A percentile compares a stretch with the other conserved stretches of the same genome.
phyloP scores from a whole-genome alignment of 2,329 filamentous ascomycete species.

The Verticillium zaregamsianum region DNA sequence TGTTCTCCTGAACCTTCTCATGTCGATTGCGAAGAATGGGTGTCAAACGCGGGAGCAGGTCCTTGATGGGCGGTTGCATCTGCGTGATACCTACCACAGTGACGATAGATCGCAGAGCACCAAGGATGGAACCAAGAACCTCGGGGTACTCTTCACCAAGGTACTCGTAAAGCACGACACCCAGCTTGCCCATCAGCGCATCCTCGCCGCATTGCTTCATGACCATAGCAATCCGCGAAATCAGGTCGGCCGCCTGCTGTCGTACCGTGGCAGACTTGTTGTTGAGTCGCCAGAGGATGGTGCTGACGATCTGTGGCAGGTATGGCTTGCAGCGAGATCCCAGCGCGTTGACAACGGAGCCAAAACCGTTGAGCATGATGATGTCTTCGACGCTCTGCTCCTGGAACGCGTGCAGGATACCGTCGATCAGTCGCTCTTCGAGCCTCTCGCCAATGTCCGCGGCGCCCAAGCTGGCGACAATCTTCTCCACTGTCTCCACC shows the following conservation, averaged over 20 bases:
- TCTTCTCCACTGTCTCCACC: conserved; percentile 94
- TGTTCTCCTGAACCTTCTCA: conserved; percentile 99
- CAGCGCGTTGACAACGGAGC: conserved; percentile 92
- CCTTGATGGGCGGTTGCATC: conserved; percentile 98
- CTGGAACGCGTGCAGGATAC: conserved; percentile 93
- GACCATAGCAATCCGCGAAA: conserved; percentile 94
- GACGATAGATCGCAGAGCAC: conserved; percentile 91
- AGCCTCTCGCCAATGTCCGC: conserved; percentile 90
- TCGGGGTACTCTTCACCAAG: conserved; percentile 98
- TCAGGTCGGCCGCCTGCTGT: conserved; percentile 93
- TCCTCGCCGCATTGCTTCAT: conserved; percentile 99
- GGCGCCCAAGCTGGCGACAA: conserved; percentile 86
- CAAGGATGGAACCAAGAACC: conserved; percentile 92
- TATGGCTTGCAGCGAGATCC: conserved; percentile 94
- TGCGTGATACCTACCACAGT: conserved; percentile 96
- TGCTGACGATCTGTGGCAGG: conserved; percentile 92
- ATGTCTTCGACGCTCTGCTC: conserved; percentile 96
- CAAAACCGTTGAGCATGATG: conserved; percentile 95
- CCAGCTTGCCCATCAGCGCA: conserved; percentile 90
- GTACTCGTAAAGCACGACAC: conserved; percentile 94
- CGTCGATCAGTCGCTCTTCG: conserved; percentile 91
- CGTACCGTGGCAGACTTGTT: conserved; percentile 97
- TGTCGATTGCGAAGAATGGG: conserved; percentile 98
- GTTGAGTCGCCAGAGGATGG: conserved; percentile 93
- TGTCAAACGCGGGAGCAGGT: conserved; percentile 88